phyloP scores from a whole-genome alignment of 1,284 basidiomycete genomes.

The Calocybe gambosa region DNA sequence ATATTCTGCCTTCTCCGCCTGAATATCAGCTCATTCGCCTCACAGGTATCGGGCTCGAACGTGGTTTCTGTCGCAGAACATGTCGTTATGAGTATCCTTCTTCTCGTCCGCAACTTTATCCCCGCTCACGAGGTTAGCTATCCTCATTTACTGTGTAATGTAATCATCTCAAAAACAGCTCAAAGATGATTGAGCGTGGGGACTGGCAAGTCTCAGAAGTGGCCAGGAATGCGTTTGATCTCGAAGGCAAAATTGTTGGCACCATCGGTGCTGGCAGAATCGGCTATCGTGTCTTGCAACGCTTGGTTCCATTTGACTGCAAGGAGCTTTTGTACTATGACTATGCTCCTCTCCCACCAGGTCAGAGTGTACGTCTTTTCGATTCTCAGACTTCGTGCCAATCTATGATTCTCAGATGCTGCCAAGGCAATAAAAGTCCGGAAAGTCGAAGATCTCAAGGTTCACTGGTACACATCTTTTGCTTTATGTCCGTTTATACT shows the following conservation, averaged over 20 bases:
- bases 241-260: conserved; percentile 89
- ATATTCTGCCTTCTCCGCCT: neutral
- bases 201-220: conserved; percentile 84
- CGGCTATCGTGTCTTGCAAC: conserved; percentile 87
- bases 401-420: conserved; percentile 38
- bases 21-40: neutral
- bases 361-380: conserved; percentile 25
- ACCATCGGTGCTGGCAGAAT: conserved; percentile 86
- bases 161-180: neutral
- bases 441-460: conserved; percentile 76
- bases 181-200: conserved; percentile 75
- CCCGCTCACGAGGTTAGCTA: conserved; percentile 67
- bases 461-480: conserved; percentile 9
- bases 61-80: conserved; percentile 93
- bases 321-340: conserved; percentile 95
- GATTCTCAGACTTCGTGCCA: neutral
- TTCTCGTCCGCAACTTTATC: conserved; percentile 84
- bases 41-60: conserved; percentile 73
- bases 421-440: conserved; percentile 68
- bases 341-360: conserved; percentile 76
- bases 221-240: conserved; percentile 79
- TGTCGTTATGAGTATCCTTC: conserved; percentile 73
- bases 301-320: conserved; percentile 82
- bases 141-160: neutral
- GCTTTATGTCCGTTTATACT: neutral